These are phyloP conservation scores for Aegilops sharonensis DNA, from an alignment of 176 grass and related monocot species.

Conservation along the genomic window DNA sequence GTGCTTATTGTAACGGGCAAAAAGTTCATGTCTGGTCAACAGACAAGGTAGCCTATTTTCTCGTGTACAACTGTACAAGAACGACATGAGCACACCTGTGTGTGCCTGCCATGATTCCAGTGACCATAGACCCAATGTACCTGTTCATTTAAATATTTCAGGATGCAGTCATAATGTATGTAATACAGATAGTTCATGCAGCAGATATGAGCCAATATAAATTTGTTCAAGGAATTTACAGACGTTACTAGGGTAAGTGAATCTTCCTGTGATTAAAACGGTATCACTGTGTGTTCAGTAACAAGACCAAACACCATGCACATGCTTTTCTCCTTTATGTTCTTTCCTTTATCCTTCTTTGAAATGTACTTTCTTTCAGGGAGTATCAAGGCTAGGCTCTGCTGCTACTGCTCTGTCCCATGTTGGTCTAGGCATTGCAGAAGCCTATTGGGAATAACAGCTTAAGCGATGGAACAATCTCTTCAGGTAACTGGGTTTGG, in stretches of 20 bases:
- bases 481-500: no score
- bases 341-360: no score
- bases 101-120: background rate
- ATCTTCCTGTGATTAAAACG: no score
- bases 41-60: constrained; percentile 59
- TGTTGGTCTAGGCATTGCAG: no score
- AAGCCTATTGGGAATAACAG: no score
- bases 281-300: no score
- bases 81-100: background rate
- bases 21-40: constrained; percentile 83
- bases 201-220: constrained; percentile 56
- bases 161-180: background rate
- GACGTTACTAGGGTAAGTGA: constrained; percentile 65
- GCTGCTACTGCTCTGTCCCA: no score
- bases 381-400: no score
- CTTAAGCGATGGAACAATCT: no score
- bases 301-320: no score
- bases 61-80: constrained; percentile 13
- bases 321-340: no score
- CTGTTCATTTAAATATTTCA: constrained; percentile 11
- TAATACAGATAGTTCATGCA: background rate
- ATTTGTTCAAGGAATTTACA: constrained; percentile 93
- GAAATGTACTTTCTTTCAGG: no score
- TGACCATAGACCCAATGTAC: background rate
- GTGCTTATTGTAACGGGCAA: constrained; percentile 84